These are phyloP conservation scores for Stellera chamaejasme DNA, from an alignment of 345 rosid genomes.

Conservation along the genomic window DNA sequence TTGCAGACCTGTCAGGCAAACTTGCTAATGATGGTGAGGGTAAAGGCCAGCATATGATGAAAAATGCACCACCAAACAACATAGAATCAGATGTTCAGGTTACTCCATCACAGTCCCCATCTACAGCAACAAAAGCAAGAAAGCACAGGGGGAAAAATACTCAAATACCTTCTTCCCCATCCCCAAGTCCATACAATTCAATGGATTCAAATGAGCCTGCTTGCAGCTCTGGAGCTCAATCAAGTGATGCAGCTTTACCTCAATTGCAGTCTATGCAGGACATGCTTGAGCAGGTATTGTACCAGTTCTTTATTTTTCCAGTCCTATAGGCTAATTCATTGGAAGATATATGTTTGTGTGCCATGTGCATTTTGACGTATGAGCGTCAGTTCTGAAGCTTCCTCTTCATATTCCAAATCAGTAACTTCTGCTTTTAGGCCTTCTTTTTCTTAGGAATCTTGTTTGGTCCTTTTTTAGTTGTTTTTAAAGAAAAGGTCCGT, in stretches of 20 bases:
- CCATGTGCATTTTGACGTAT: too few relatives aligned
- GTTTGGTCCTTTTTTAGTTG: too few relatives aligned
- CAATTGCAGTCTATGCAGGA: conserved; percentile 42
- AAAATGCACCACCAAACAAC: conserved; percentile 22
- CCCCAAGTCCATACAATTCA: conserved; percentile 39
- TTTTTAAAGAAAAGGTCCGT: too few relatives aligned
- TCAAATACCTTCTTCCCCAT: conserved; percentile 32
- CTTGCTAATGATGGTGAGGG: conserved; percentile 22
- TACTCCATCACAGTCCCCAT: conserved; percentile 18
- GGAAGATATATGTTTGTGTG: too few relatives aligned
- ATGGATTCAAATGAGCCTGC: conserved; percentile 38
- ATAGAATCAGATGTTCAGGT: conserved; percentile 21
- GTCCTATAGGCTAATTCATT: too few relatives aligned
- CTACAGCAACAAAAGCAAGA: conserved; percentile 35
- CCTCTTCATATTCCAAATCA: too few relatives aligned
- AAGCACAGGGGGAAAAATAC: conserved; percentile 38
- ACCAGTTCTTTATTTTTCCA: conserved; percentile 6
- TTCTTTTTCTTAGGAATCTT: too few relatives aligned
- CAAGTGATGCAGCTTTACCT: conserved; percentile 27
- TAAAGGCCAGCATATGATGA: conserved; percentile 22
- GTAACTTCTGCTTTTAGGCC: too few relatives aligned
- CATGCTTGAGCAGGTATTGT: conserved; percentile 42
- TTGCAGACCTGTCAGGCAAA: conserved; percentile 19
- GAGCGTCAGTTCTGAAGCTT: too few relatives aligned
- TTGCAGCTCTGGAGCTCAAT: conserved; percentile 24